These are phyloP conservation scores for Albifimbria verrucaria DNA, from an alignment of 2,329 filamentous ascomycete genomes.

Conservation along the genomic window DNA sequence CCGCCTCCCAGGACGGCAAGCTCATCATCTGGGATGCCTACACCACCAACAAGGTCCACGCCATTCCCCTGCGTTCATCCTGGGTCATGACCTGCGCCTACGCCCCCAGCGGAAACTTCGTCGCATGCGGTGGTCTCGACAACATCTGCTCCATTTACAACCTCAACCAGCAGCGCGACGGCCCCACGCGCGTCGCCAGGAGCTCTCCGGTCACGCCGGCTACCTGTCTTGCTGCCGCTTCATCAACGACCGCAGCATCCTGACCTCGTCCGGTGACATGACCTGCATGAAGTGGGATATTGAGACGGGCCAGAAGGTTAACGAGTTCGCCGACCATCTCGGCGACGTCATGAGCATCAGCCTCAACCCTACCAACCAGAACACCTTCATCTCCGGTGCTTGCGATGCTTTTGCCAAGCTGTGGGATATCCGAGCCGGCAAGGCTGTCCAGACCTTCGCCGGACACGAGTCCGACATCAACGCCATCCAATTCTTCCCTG, in stretches of 20 bases:
- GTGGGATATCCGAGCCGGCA: conserved; percentile 97
- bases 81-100: conserved; percentile 99
- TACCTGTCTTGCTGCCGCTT: conserved; percentile 98
- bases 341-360: conserved; percentile 99
- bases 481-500: conserved; percentile 98
- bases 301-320: conserved; percentile 94
- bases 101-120: conserved; percentile 95
- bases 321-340: conserved; percentile 96
- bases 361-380: conserved; percentile 98
- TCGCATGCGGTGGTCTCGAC: conserved; percentile 96
- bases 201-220: conserved; percentile 93
- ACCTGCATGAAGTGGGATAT: conserved; percentile 99
- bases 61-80: conserved; percentile 92
- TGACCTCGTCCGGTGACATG: conserved; percentile 98
- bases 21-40: conserved; percentile 99
- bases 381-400: conserved; percentile 98
- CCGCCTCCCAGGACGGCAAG: conserved; percentile 97
- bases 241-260: conserved; percentile 95
- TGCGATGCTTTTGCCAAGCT: conserved; percentile 98
- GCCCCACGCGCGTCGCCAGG: conserved; percentile 92
- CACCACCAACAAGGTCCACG: conserved; percentile 99
- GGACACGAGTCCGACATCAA: conserved; percentile 99
- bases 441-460: conserved; percentile 97
- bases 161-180: conserved; percentile 87
- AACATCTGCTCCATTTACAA: conserved; percentile 99